These are phyloP conservation scores for Pseudotsuga menziesii DNA, from an alignment of 75 land plant species.

Conservation along the genomic window DNA sequence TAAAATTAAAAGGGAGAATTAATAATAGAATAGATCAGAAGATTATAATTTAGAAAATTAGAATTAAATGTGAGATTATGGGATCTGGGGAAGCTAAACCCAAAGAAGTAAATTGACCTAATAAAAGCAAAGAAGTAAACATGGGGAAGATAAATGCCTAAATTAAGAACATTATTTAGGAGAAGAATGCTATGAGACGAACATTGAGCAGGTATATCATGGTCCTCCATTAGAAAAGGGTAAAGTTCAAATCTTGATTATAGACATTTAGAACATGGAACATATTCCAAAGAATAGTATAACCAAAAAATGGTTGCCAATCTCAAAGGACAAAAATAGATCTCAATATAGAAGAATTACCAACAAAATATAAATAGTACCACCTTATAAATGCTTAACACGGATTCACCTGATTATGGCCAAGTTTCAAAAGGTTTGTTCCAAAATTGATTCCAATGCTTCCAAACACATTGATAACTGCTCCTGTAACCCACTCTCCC, in stretches of 20 bases:
- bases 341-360: background rate
- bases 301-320: background rate
- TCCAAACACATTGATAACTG: slow-evolving; percentile 83
- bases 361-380: background rate
- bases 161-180: background rate
- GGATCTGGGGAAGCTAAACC: background rate
- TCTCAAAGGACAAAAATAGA: background rate
- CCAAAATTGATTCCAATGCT: slow-evolving; percentile 97
- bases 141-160: background rate
- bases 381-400: background rate
- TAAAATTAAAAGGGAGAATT: no score
- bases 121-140: background rate
- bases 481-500: slow-evolving; percentile 97
- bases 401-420: slow-evolving; percentile 76
- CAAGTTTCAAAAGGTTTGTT: slow-evolving; percentile 94
- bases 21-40: no score
- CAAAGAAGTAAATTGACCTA: background rate
- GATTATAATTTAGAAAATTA: no score
- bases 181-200: background rate
- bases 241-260: background rate
- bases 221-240: background rate
- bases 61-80: no score
- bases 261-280: background rate
- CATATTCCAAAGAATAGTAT: background rate
- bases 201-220: background rate